Evolutionary conservation across 352 stramenopile genomes (phyloP).

Genomic region (Phytopythium kandeliae): DNA sequence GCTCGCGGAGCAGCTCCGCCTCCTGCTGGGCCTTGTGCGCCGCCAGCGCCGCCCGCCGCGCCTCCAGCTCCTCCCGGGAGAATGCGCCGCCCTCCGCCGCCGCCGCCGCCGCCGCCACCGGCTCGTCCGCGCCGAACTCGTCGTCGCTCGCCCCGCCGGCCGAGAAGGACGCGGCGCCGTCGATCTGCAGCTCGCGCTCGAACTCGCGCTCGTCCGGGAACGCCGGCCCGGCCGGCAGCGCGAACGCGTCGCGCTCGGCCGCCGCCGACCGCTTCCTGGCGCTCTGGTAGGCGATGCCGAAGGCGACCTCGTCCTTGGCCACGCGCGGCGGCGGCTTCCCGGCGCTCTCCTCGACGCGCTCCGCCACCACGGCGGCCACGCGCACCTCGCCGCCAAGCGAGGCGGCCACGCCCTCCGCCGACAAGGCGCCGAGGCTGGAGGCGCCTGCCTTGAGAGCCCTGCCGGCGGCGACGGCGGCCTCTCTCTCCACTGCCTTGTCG

Average conservation of each 20-base stretch:
- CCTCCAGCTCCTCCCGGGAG: conserved; percentile 15
- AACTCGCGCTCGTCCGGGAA: conserved; percentile 53
- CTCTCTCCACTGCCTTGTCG: neutral
- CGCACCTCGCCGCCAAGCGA: conserved; percentile 1
- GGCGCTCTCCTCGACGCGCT: neutral
- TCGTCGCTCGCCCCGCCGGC: conserved; percentile 18
- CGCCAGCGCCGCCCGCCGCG: conserved; percentile 16
- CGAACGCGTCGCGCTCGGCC: conserved; percentile 16
- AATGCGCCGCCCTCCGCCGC: neutral
- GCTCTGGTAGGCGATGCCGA: conserved; percentile 63
- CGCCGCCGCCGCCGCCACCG: neutral
- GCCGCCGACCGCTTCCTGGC: conserved; percentile 17
- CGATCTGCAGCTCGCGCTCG: conserved; percentile 26
- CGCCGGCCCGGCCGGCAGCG: conserved; percentile 21
- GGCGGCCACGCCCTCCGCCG: neutral
- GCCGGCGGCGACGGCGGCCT: neutral
- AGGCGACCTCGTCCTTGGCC: conserved; percentile 8
- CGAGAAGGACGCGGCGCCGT: conserved; percentile 31
- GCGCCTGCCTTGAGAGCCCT: neutral
- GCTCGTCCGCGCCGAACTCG: conserved; percentile 30
- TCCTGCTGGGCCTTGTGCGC: conserved; percentile 26
- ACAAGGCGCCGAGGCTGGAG: too few species aligned
- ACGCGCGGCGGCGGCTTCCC: neutral
- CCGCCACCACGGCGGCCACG: neutral
- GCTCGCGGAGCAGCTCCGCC: conserved; percentile 26